Evolutionary conservation across 2,329 filamentous ascomycete species (phyloP), one percentile per base, ranked within the genome.

Genomic region (Rutstroemia sp.): DNA sequence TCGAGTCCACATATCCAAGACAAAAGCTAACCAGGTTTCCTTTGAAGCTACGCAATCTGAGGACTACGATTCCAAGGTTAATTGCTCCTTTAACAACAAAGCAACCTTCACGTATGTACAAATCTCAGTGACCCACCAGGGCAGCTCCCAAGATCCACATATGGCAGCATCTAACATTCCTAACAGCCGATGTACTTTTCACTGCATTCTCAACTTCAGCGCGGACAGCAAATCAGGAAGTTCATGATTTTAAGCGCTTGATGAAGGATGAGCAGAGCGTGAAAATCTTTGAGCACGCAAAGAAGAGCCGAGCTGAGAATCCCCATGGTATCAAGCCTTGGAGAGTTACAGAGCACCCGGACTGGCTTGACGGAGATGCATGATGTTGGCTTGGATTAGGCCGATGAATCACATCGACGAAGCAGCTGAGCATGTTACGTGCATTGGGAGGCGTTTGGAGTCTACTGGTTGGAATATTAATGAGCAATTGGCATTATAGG

Each of bases 321-420:
- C 78, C 80, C 0, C 73, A 75, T 51, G 79, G 76, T 4, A 83
- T 86, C 60, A 79, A 76, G 62, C 76, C 78, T 2, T 86, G 83
- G 83, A 75, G 73, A 48, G 75, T 80, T 19, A 76, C 73, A 54
- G 79, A 86, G 38, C 75, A 85, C 56, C 80, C 83, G 2, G 74
- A 81, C 59, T 86, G 82, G 81, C 75, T 78, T 34, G 63, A 56
- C 14, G 59, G 63, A 46, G 63, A 69, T 41, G 47, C 47, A 48
- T 67, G 34, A 61, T 39, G 2, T 25, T 17, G 30, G 30, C 10
- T 10, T 2, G 10, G 30, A 34, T 4, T 34, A 10, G 10, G 12
- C 12, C 30, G 10, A 9, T 34, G 12, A 10, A 34, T 12, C 30
- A 34, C 30, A 10, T 12, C 4, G 30, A 34, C 30, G 30, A 12